Evolutionary conservation across 192 early-diverging fungal genomes (phyloP).

Genomic region (Podochytrium sp.): DNA sequence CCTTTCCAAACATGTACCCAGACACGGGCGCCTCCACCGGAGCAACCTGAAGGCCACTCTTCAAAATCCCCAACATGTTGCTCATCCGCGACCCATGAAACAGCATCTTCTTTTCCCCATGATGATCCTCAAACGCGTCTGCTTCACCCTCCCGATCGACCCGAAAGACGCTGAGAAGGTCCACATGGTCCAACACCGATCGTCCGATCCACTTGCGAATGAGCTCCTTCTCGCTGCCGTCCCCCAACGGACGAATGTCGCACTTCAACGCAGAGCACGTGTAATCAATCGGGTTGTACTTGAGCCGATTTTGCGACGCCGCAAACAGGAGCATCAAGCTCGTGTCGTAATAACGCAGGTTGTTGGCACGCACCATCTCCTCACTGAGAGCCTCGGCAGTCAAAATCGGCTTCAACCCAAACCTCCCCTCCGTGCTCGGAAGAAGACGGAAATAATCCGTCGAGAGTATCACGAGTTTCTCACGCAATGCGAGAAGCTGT

Average conservation of each 20-base stretch:
- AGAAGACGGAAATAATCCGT: constrained; percentile 36
- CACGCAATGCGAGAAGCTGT: constrained; percentile 7
- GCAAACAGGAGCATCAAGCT: constrained; percentile 32
- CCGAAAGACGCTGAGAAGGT: constrained; percentile 28
- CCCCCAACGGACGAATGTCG: constrained; percentile 6
- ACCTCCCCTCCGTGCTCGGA: constrained; percentile 18
- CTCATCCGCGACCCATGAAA: constrained; percentile 53
- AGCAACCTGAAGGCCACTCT: constrained; percentile 57
- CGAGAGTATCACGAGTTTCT: constrained; percentile 29
- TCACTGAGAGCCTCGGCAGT: constrained; percentile 12
- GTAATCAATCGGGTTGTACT: constrained; percentile 41
- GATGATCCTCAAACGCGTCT: constrained; percentile 53
- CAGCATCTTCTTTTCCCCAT: constrained; percentile 45
- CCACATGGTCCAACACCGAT: constrained; percentile 39
- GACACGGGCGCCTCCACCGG: constrained; percentile 61
- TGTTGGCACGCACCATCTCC: constrained; percentile 21
- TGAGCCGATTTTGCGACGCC: constrained; percentile 23
- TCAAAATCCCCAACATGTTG: constrained; percentile 71
- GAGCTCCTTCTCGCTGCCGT: constrained; percentile 52
- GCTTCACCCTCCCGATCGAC: constrained; percentile 42
- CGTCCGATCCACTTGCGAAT: constrained; percentile 55
- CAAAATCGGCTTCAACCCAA: constrained; percentile 27
- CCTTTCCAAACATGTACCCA: constrained; percentile 77
- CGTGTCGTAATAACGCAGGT: constrained; percentile 35
- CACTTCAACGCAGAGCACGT: constrained; percentile 16